phyloP scores from a whole-genome alignment of 2,329 filamentous ascomycete genomes.

The Sclerotinia trifoliorum region DNA sequence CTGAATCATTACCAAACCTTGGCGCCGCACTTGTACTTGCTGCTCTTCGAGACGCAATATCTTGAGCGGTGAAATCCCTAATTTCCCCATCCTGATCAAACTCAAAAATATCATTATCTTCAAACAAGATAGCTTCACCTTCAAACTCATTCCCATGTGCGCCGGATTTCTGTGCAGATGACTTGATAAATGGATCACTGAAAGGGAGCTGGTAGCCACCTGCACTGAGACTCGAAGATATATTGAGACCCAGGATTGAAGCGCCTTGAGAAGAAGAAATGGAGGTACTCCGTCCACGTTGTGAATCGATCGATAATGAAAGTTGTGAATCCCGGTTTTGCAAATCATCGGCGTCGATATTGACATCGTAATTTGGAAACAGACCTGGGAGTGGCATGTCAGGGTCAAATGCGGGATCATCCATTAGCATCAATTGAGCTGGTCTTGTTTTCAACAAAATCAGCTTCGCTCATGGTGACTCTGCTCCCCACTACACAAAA shows the following conservation, averaged over 20 bases:
- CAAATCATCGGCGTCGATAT: constrained; percentile 30
- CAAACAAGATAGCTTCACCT: constrained; percentile 32
- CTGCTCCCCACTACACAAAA: constrained; percentile 15
- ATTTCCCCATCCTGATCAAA: constrained; percentile 63
- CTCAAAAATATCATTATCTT: constrained; percentile 49
- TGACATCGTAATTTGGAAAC: constrained; percentile 50
- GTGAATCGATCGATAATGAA: constrained; percentile 39
- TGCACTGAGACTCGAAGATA: constrained; percentile 49
- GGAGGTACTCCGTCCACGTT: constrained; percentile 28
- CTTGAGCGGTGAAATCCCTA: constrained; percentile 44
- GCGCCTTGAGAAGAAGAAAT: constrained; percentile 26
- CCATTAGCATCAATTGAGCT: constrained; percentile 71
- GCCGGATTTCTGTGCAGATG: constrained; percentile 39
- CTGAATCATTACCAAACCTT: constrained; percentile 39
- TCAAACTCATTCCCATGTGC: constrained; percentile 39
- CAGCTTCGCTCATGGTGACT: constrained; percentile 20
- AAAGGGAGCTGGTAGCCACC: constrained; percentile 39
- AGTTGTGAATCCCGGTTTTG: constrained; percentile 37
- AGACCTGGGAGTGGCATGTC: constrained; percentile 61
- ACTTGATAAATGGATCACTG: constrained; percentile 34
- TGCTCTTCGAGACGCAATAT: constrained; percentile 29
- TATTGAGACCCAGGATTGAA: constrained; percentile 44
- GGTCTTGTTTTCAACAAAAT: constrained; percentile 51
- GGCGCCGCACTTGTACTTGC: constrained; percentile 19
- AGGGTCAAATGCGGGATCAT: constrained; percentile 79